These are phyloP conservation scores for Arabidopsis suecica DNA, from an alignment of 345 rosid genomes.

Conservation along the genomic window DNA sequence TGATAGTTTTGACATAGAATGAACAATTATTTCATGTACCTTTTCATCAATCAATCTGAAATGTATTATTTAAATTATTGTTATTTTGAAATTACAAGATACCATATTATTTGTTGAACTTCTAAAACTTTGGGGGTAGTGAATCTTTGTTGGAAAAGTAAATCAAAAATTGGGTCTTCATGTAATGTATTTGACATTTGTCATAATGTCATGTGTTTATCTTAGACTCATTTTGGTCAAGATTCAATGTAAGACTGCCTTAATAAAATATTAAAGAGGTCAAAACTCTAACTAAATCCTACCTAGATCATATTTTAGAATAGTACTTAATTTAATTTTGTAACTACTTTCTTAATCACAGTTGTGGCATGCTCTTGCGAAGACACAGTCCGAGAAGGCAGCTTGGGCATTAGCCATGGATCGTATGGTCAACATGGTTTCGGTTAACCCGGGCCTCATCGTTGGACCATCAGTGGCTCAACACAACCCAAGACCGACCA, in stretches of 20 bases:
- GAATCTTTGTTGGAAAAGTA: neutral
- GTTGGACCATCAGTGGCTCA: slow-evolving; percentile 72
- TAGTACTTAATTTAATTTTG: neutral
- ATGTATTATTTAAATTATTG: neutral
- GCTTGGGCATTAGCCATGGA: slow-evolving; percentile 98
- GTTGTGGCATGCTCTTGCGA: slow-evolving; percentile 84
- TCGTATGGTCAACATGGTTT: slow-evolving; percentile 78
- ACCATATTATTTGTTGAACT: neutral
- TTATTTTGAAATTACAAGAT: neutral
- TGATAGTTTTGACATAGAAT: slow-evolving; percentile 12
- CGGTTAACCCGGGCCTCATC: slow-evolving; percentile 76
- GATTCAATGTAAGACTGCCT: slow-evolving; percentile 17
- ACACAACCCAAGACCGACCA: slow-evolving; percentile 66
- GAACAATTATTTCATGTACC: neutral
- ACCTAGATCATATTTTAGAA: slow-evolving; percentile 6
- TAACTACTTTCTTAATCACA: slow-evolving; percentile 11
- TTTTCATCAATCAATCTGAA: slow-evolving; percentile 10
- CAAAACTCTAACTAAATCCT: slow-evolving; percentile 20
- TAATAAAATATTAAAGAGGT: slow-evolving; percentile 2
- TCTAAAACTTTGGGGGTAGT: neutral
- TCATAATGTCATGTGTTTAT: slow-evolving; percentile 1
- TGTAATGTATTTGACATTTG: slow-evolving; percentile 10
- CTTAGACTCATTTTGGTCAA: slow-evolving; percentile 29
- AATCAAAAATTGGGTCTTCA: slow-evolving; percentile 16
- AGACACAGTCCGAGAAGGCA: slow-evolving; percentile 79